Conservation (phyloP, 805 yeast species). For the Candida wancherniae region DNA sequence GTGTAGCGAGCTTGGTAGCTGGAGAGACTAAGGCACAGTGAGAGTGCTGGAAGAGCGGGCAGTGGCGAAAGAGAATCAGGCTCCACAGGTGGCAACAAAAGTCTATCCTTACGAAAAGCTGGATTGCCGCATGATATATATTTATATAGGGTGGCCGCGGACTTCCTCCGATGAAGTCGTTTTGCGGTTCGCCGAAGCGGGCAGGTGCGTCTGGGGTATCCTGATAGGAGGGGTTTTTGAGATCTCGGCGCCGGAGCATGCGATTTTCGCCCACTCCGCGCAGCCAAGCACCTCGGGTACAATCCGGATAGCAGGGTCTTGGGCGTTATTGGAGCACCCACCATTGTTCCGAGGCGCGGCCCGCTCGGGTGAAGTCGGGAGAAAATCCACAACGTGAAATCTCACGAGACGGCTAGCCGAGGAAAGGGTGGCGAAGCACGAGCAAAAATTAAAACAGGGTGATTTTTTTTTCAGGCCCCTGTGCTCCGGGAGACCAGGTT, state of each 20-base stretch:
- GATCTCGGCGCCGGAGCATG: conserved; percentile 2
- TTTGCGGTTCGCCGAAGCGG: conserved; percentile 13
- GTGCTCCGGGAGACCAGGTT: too few relatives aligned
- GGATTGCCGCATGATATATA: neutral
- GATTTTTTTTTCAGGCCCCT: too few relatives aligned
- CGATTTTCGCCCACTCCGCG: conserved; percentile 1
- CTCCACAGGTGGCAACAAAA: neutral
- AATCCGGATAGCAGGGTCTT: conserved; percentile 5
- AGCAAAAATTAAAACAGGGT: too few relatives aligned
- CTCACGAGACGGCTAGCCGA: too few relatives aligned
- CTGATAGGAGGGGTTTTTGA: conserved; percentile 6
- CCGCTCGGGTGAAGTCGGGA: conserved; percentile 7
- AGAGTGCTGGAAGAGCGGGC: neutral
- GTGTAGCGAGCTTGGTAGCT: too few relatives aligned
- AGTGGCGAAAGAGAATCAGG: neutral
- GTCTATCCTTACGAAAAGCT: neutral
- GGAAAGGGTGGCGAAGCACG: too few relatives aligned
- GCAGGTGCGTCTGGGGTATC: conserved; percentile 20
- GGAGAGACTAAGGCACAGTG: neutral
- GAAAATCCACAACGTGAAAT: too few relatives aligned
- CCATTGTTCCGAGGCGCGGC: conserved; percentile 7
- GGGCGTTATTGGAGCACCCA: conserved; percentile 1
- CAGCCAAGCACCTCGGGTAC: conserved; percentile 8
- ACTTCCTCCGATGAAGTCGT: conserved; percentile 13
- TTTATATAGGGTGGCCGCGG: too few relatives aligned